Evolutionary conservation across 2,329 filamentous ascomycete genomes (phyloP), one percentile per base, ranked within the genome.

Genomic region (Amauroascus verrucosus): DNA sequence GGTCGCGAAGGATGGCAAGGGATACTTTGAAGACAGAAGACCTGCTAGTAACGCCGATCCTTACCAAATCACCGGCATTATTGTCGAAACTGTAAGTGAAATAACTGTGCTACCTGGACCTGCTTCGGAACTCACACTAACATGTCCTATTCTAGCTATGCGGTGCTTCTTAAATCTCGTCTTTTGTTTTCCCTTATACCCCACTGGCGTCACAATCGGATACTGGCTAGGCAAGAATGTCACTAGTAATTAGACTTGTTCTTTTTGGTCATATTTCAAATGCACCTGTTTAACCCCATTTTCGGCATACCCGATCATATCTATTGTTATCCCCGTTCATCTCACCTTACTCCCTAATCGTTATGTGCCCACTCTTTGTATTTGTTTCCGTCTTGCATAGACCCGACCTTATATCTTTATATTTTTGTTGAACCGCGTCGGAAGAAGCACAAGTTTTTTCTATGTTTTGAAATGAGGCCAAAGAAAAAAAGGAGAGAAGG

Each of bases 21-120:
- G 90, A 60, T 96, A 96, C 81, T 95, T 96, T 61, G 89, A 96
- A 73, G 85, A 89, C 61, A 80, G 85, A 67, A 81, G 85, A 59
- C 84, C 85, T 54, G 89, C 89, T 54, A 91, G 86, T 67, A 94
- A 93, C 72, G 88, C 83, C 59, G 86, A 90, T 72, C 87, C 87
- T 57, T 93, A 94, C 75, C 86, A 88, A 73, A 87, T 84, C 65
- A 84, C 86, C 58, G 85, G 83, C 72, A 86, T 88, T 65, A 83
- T 90, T 58, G 85, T 87, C 69, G 84, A 88, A 72, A 87, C 84
- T 62, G 71, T 76, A 61, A 61, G 69, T 62, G 44, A 35, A n/a
- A 43, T 3, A 22, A 51, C 26, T 30, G 9, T 38, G 16, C 13
- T 8, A 9, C 22, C 28, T 1, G 0, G n/a, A 6, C 4, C 6